A percentile compares a stretch with the other conserved stretches of the same genome.
Evolutionary conservation across 768 basidiomycete species (phyloP).

Genomic region (Tylopilus subfusipes): DNA sequence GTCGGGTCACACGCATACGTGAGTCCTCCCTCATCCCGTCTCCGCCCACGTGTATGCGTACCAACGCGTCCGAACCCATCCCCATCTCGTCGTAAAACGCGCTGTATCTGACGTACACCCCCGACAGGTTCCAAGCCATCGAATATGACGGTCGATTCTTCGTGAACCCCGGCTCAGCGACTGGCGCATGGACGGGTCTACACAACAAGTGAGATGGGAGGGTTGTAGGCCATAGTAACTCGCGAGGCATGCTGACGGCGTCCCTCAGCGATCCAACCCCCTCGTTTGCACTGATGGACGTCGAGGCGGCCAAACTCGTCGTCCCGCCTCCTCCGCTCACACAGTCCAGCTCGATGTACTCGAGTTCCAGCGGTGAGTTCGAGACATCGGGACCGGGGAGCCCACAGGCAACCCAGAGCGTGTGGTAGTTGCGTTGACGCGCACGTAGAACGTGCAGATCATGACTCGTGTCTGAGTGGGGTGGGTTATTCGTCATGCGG

Average conservation of each 20-base stretch:
- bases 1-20: slow-evolving; percentile 94
- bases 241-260: not conserved
- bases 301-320: slow-evolving; percentile 35
- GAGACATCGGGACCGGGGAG: slow-evolving; percentile 23
- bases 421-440: slow-evolving; percentile 20
- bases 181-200: slow-evolving; percentile 85
- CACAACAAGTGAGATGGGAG: slow-evolving; percentile 6
- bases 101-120: not conserved
- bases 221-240: not conserved
- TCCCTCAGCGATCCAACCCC: slow-evolving; percentile 74
- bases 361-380: slow-evolving; percentile 24
- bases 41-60: not conserved
- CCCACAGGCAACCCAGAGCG: slow-evolving; percentile 25
- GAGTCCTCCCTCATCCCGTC: slow-evolving; percentile 27
- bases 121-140: slow-evolving; percentile 81
- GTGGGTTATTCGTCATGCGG: not conserved
- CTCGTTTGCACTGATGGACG: slow-evolving; percentile 96
- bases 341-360: slow-evolving; percentile 32
- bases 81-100: not conserved
- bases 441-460: not conserved
- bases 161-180: slow-evolving; percentile 92
- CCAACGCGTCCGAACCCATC: not conserved
- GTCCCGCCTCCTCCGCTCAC: slow-evolving; percentile 16
- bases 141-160: slow-evolving; percentile 92
- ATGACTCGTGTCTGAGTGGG: not conserved